A percentile compares a stretch with the other conserved stretches of the same genome.
These are phyloP conservation scores for Noccaea caerulescens DNA, from an alignment of 345 rosid species.

Conservation along the genomic window DNA sequence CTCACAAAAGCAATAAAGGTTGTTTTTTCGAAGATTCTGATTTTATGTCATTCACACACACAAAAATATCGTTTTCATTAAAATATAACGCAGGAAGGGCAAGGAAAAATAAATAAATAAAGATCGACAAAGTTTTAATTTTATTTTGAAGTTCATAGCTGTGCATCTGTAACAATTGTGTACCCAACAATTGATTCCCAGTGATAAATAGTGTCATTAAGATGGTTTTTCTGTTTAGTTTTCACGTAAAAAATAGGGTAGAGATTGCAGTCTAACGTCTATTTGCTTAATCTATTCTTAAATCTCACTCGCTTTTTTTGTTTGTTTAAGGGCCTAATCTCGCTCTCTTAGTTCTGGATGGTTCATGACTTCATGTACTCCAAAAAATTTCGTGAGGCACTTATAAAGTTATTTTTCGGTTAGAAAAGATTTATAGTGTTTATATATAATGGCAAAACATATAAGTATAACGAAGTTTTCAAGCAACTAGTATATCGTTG, in stretches of 20 bases:
- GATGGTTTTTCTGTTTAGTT: not conserved
- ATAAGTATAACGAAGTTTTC: not conserved
- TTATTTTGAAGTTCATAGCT: slow-evolving; percentile 14
- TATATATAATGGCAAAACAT: not conserved
- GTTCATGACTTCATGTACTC: not conserved
- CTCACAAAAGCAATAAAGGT: slow-evolving; percentile 59
- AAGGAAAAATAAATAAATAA: not conserved
- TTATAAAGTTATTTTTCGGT: not conserved
- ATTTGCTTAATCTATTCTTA: too few relatives aligned
- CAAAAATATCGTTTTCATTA: slow-evolving; percentile 16
- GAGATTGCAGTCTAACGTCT: not conserved
- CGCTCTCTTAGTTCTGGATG: not conserved
- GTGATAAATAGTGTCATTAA: not conserved
- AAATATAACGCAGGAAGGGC: slow-evolving; percentile 18
- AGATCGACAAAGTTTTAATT: not conserved
- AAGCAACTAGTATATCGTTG: too few relatives aligned
- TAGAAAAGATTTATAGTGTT: not conserved
- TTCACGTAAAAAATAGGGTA: not conserved
- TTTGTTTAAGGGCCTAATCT: too few relatives aligned
- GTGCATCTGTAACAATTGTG: slow-evolving; percentile 18
- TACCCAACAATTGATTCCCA: slow-evolving; percentile 12
- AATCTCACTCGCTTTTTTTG: too few relatives aligned
- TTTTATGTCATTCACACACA: slow-evolving; percentile 37
- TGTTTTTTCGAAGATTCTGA: slow-evolving; percentile 30
- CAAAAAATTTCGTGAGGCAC: not conserved